phyloP scores from a whole-genome alignment of 2,329 filamentous ascomycete genomes.

The Botryosphaeria agaves region DNA sequence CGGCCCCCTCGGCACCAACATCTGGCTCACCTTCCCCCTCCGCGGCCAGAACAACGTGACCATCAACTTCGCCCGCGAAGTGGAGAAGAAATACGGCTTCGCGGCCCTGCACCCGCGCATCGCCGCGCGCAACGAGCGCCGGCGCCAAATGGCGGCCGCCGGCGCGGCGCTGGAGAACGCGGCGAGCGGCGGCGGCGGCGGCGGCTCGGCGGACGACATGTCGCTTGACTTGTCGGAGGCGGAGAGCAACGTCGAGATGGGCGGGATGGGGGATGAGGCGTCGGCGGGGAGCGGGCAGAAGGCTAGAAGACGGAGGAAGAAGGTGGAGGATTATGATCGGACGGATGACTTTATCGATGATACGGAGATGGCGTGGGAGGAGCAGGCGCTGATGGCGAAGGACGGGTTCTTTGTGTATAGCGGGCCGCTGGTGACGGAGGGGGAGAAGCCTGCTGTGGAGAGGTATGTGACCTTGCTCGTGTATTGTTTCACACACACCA shows the following conservation, averaged over 20 bases:
- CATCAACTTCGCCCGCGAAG: slow-evolving; percentile 87
- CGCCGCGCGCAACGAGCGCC: slow-evolving; percentile 73
- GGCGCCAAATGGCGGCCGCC: slow-evolving; percentile 74
- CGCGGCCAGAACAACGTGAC: slow-evolving; percentile 74
- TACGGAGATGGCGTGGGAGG: slow-evolving; percentile 87
- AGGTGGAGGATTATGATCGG: slow-evolving; percentile 49
- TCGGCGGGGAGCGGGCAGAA: slow-evolving; percentile 35
- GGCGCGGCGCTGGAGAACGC: slow-evolving; percentile 70
- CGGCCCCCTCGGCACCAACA: slow-evolving; percentile 45
- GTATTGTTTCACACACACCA: neutral
- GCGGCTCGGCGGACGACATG: slow-evolving; percentile 55
- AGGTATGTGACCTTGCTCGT: slow-evolving; percentile 26
- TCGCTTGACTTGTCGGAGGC: slow-evolving; percentile 50
- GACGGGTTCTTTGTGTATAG: slow-evolving; percentile 98
- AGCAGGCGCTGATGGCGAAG: slow-evolving; percentile 81
- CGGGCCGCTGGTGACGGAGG: slow-evolving; percentile 74
- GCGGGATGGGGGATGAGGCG: slow-evolving; percentile 35
- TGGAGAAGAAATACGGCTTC: slow-evolving; percentile 87
- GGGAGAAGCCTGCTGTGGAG: slow-evolving; percentile 54
- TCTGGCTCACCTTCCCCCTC: slow-evolving; percentile 69
- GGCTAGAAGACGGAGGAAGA: slow-evolving; percentile 55
- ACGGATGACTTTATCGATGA: slow-evolving; percentile 66
- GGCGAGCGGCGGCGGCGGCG: slow-evolving; percentile 48
- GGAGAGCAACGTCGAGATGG: slow-evolving; percentile 81
- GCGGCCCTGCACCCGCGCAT: slow-evolving; percentile 82